Base-by-base conservation (phyloP, 805 yeast species). In the Lipomyces japonicus region DNA sequence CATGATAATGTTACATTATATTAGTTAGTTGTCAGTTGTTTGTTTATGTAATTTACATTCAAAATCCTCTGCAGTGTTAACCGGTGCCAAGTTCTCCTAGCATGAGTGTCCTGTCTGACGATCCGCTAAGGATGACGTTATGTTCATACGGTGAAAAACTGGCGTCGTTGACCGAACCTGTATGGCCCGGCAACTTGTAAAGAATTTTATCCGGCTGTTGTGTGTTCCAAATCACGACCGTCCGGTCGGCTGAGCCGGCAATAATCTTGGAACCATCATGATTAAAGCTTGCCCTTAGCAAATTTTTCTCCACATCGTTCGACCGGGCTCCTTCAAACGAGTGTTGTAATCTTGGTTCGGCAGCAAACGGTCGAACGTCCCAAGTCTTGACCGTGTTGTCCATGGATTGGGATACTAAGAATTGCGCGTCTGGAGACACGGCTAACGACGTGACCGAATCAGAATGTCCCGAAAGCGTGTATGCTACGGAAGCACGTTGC, bases 221-320 rank as follows among this genome's bases (percentile, higher is more conserved):
- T 14, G 76, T 68, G 53, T 81, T 81, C 91, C 90, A 86, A 2
- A 75, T 57, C 3, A 79, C 77, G 0, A 77, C 73, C 4, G 78
- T 72, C 1, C 75, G 70, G 63, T 84, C 88, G 25, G 77, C 79
- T 1, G 86, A 76, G 0, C 91, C 93, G 16, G 86, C 77, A 61
- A 59, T 70, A 52, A 60, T 71, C 60, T 43, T 70, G 6, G 59
- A 60, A n/a, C 78, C 71, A 48, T 69, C 66, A 1, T 56, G 52
- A 21, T 66, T 64, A 57, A 81, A 71, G 9, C 72, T 64, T 2
- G 80, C 72, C 47, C 85, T 67, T 0, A 80, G 72, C 32, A 79
- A 60, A 38, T 74, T 70, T 48, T 74, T 75, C 44, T 82, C 87
- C 3, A 69, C 65, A 2, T 66, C 67, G 45, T 48, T 52, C 2